Conservation (phyloP, 1,284 basidiomycete species). For the Cutaneotrichosporon cavernicola region DNA sequence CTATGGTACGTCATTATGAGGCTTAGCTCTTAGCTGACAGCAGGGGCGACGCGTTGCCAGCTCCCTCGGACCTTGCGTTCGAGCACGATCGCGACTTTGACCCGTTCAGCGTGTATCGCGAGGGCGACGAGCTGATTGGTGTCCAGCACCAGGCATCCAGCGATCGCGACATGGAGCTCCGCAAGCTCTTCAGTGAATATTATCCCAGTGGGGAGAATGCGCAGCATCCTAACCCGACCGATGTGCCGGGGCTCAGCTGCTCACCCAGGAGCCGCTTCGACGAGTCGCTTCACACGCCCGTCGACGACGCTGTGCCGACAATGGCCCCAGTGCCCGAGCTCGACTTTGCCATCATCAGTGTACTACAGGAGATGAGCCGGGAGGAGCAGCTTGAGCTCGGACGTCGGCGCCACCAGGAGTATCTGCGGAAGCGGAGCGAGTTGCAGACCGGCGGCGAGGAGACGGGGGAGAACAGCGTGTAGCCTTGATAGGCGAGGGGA, state of each 20-base stretch:
- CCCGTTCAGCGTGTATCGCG: constrained; percentile 37
- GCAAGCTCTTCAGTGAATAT: constrained; percentile 20
- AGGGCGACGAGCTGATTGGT: constrained; percentile 30
- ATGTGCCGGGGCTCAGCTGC: constrained; percentile 1
- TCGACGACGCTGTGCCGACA: background rate
- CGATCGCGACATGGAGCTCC: constrained; percentile 22
- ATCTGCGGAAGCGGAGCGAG: constrained; percentile 23
- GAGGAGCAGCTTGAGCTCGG: constrained; percentile 42
- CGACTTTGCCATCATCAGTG: constrained; percentile 15
- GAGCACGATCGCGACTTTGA: constrained; percentile 45
- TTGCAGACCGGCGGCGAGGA: constrained; percentile 17
- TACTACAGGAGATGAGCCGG: constrained; percentile 34
- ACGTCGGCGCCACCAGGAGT: constrained; percentile 41
- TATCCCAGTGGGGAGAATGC: background rate
- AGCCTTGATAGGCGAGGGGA: background rate
- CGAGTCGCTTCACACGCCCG: constrained; percentile 17
- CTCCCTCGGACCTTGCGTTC: constrained; percentile 45
- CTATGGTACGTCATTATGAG: constrained; percentile 37
- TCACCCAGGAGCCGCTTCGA: constrained; percentile 16
- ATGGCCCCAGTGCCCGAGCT: constrained; percentile 15
- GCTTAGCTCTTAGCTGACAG: background rate
- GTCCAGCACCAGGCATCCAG: constrained; percentile 13
- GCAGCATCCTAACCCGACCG: background rate
- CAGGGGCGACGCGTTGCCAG: constrained; percentile 47
- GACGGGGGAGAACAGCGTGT: background rate